Evolutionary conservation across 192 early-diverging fungal species (phyloP).

Genomic region (Coemansia sp.): DNA sequence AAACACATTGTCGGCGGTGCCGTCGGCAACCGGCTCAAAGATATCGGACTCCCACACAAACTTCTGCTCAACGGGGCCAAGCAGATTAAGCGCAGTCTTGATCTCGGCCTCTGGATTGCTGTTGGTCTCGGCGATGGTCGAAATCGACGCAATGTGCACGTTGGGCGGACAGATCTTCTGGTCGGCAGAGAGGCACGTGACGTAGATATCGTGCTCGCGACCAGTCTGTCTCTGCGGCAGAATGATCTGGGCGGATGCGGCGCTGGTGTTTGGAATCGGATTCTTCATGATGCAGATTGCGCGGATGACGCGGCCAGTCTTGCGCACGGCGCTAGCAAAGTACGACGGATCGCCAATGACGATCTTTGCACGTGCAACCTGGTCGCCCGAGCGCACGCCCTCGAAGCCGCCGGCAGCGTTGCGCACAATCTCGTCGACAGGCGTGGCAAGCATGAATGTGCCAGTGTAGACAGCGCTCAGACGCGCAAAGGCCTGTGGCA

Average conservation of each 20-base stretch:
- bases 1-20: conserved; percentile 80
- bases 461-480: conserved; percentile 98
- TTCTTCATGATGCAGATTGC: conserved; percentile 93
- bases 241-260: conserved; percentile 92
- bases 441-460: conserved; percentile 97
- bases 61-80: conserved; percentile 90
- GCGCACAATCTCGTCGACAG: conserved; percentile 87
- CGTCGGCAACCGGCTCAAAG: conserved; percentile 85
- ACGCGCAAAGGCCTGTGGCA: conserved; percentile 97
- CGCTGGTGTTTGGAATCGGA: conserved; percentile 86
- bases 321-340: conserved; percentile 77
- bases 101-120: conserved; percentile 88
- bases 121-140: conserved; percentile 91
- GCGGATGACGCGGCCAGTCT: conserved; percentile 85
- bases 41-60: conserved; percentile 85
- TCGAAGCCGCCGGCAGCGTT: conserved; percentile 79
- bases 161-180: conserved; percentile 93
- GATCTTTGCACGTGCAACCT: conserved; percentile 77
- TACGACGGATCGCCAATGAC: conserved; percentile 99
- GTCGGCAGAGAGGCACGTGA: conserved; percentile 82
- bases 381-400: conserved; percentile 88
- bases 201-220: conserved; percentile 94
- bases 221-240: conserved; percentile 97
- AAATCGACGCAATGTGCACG: conserved; percentile 93
- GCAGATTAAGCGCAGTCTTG: conserved; percentile 79